These are phyloP conservation scores for Fusarium heterosporum DNA, from an alignment of 2,329 filamentous ascomycete genomes.

Conservation along the genomic window DNA sequence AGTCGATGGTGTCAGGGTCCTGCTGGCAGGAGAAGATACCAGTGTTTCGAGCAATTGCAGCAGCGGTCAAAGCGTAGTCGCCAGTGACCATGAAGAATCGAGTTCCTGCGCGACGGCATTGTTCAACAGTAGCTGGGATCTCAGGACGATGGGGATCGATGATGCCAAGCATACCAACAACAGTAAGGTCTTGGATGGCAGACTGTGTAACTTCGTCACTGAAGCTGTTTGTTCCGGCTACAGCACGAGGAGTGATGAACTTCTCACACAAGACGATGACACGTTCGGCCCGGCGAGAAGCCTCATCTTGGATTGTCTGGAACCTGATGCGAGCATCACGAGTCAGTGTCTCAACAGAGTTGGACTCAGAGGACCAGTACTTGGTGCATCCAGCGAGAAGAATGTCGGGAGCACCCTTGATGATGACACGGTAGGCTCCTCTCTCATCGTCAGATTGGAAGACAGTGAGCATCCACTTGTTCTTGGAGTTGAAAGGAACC, in stretches of 20 bases:
- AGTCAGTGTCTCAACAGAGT: slow-evolving; percentile 52
- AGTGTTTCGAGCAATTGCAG: slow-evolving; percentile 73
- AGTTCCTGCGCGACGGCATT: slow-evolving; percentile 59
- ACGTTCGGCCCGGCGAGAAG: slow-evolving; percentile 57
- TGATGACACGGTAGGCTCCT: slow-evolving; percentile 56
- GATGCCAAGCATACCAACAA: slow-evolving; percentile 65
- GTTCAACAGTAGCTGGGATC: slow-evolving; percentile 54
- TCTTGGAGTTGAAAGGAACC: slow-evolving; percentile 63
- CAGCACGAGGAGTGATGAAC: slow-evolving; percentile 44
- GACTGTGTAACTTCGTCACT: slow-evolving; percentile 60
- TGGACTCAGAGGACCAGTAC: slow-evolving; percentile 51
- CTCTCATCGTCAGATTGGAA: slow-evolving; percentile 44
- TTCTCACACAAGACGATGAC: slow-evolving; percentile 59
- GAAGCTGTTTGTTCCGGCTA: slow-evolving; percentile 59
- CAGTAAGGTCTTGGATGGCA: slow-evolving; percentile 57
- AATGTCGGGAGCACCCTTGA: slow-evolving; percentile 68
- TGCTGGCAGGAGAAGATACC: slow-evolving; percentile 68
- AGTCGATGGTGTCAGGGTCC: slow-evolving; percentile 54
- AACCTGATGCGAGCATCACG: slow-evolving; percentile 50
- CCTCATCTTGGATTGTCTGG: slow-evolving; percentile 53
- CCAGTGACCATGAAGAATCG: slow-evolving; percentile 63
- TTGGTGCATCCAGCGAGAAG: slow-evolving; percentile 53
- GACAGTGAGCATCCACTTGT: slow-evolving; percentile 62
- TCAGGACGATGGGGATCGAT: slow-evolving; percentile 60
- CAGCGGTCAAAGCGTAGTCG: slow-evolving; percentile 67